These are phyloP conservation scores for Lactarius quietus DNA, from an alignment of 768 basidiomycete species.

Conservation along the genomic window DNA sequence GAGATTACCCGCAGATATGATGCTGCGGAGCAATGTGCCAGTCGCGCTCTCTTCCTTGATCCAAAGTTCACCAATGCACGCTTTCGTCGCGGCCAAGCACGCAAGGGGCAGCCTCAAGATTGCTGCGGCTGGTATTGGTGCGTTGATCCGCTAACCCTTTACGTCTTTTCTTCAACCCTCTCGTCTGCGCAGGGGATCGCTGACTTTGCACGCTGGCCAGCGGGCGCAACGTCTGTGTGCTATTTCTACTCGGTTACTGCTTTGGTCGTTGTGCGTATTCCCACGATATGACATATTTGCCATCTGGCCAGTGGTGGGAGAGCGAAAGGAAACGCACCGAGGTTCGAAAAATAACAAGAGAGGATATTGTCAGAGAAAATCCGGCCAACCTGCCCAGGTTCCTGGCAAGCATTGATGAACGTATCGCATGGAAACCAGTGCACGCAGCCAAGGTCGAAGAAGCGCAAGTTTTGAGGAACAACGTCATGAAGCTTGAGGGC, in stretches of 20 bases:
- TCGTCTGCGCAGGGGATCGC: background rate
- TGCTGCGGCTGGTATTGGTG: constrained; percentile 29
- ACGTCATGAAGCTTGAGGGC: background rate
- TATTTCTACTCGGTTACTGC: constrained; percentile 40
- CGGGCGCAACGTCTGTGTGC: constrained; percentile 51
- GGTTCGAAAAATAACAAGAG: background rate
- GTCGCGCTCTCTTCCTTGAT: constrained; percentile 22
- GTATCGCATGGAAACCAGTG: constrained; percentile 1
- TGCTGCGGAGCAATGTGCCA: background rate
- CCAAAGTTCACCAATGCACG: constrained; percentile 36
- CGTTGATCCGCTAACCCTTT: constrained; percentile 35
- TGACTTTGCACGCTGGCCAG: constrained; percentile 32
- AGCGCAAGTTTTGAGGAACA: background rate
- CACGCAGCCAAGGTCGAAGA: constrained; percentile 4
- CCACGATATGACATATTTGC: constrained; percentile 46
- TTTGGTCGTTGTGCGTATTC: constrained; percentile 46
- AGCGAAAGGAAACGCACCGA: background rate
- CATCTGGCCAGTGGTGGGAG: constrained; percentile 46
- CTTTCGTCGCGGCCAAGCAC: constrained; percentile 36
- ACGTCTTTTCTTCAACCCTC: constrained; percentile 27
- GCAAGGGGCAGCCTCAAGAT: constrained; percentile 31
- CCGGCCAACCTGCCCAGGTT: background rate
- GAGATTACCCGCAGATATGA: background rate
- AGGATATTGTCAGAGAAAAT: background rate
- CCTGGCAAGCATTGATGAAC: background rate